phyloP scores from a whole-genome alignment of 2,329 filamentous ascomycete species.

The Aspergillus brunneoviolaceus region DNA sequence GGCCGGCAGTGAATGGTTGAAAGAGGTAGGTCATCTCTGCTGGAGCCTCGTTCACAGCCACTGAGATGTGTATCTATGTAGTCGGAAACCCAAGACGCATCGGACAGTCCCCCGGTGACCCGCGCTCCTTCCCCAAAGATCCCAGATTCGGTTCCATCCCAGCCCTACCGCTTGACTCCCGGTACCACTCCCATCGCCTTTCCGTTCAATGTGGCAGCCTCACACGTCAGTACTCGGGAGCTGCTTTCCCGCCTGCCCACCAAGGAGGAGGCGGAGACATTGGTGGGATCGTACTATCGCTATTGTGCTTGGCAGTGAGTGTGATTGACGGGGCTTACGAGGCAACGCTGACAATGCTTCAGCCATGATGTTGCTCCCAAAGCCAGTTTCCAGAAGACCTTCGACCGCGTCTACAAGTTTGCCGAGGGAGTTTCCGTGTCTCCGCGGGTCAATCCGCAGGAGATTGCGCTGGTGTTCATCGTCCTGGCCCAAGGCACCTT shows the following conservation, averaged over 20 bases:
- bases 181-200: not conserved
- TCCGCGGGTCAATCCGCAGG: not conserved
- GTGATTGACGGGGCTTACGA: not conserved
- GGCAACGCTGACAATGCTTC: not conserved
- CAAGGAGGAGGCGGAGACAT: not conserved
- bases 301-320: conserved; percentile 7
- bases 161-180: not conserved
- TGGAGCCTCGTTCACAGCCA: not conserved
- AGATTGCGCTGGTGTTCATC: conserved; percentile 4
- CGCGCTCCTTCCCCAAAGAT: conserved; percentile 5
- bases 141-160: not conserved
- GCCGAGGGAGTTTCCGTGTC: not conserved
- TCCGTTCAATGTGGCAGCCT: not conserved
- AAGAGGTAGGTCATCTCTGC: not conserved
- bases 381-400: not conserved
- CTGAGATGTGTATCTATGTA: not conserved
- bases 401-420: not conserved
- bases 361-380: conserved; percentile 2
- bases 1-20: conserved; percentile 3
- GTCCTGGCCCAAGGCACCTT: conserved; percentile 3
- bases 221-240: conserved; percentile 1
- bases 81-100: conserved; percentile 3
- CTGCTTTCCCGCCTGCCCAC: not conserved
- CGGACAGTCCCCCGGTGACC: conserved; percentile 1
- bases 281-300: conserved; percentile 6